Conservation (phyloP, 495 filamentous ascomycete species). For the Penicillium roqueforti region DNA sequence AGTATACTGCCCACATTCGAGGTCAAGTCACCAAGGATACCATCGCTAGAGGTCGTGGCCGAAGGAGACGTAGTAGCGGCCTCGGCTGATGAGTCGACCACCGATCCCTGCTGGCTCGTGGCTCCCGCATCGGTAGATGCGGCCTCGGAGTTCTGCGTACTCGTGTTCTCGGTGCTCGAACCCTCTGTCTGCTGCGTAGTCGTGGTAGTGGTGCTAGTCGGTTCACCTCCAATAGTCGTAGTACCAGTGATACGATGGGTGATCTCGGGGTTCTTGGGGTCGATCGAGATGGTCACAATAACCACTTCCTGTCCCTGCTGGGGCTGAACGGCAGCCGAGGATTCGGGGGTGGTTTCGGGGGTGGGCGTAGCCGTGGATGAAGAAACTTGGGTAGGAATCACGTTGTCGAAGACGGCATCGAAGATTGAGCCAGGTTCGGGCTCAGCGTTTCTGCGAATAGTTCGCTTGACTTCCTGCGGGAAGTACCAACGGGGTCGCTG, state of each 20-base stretch:
- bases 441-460: constrained; percentile 24
- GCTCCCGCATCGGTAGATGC: constrained; percentile 12
- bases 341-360: background rate
- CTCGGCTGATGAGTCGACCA: background rate
- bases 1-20: background rate
- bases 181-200: constrained; percentile 10
- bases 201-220: constrained; percentile 13
- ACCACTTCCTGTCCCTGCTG: constrained; percentile 18
- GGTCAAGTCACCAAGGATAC: background rate
- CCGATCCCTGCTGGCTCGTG: constrained; percentile 4
- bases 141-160: constrained; percentile 1
- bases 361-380: background rate
- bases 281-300: constrained; percentile 20
- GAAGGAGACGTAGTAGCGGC: background rate
- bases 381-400: background rate
- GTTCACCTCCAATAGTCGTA: constrained; percentile 20
- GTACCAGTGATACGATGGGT: constrained; percentile 14
- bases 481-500: constrained; percentile 46
- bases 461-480: constrained; percentile 44
- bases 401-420: background rate
- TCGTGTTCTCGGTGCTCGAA: constrained; percentile 5
- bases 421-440: constrained; percentile 2
- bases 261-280: constrained; percentile 12
- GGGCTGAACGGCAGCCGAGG: background rate
- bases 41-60: background rate